Percentiles rank a stretch among this genome's conserved stretches.
Conservation (phyloP, 495 filamentous ascomycete species). For the Neurospora cerealis region DNA sequence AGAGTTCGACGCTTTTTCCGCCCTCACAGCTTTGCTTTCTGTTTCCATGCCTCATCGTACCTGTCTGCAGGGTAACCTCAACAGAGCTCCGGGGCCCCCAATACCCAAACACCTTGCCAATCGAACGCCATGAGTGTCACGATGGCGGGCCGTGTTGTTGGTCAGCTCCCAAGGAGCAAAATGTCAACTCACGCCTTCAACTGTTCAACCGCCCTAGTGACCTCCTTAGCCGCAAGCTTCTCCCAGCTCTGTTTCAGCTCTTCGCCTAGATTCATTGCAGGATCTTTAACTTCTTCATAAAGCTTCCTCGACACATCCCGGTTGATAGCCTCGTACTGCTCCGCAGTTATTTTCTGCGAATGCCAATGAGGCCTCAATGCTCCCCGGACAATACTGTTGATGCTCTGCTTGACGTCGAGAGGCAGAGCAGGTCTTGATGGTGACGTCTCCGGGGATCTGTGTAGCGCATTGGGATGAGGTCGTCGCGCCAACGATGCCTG, state of each 20-base stretch:
- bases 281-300: slow-evolving; percentile 68
- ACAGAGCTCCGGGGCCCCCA: not conserved
- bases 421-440: slow-evolving; percentile 49
- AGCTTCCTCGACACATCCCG: slow-evolving; percentile 69
- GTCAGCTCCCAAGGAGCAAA: not conserved
- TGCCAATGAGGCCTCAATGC: slow-evolving; percentile 70
- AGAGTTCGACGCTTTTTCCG: not conserved
- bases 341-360: slow-evolving; percentile 58
- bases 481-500: not conserved
- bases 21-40: not conserved
- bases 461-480: slow-evolving; percentile 13
- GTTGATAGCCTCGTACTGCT: slow-evolving; percentile 84
- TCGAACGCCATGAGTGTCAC: not conserved
- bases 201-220: slow-evolving; percentile 51
- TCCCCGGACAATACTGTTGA: slow-evolving; percentile 69
- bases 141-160: not conserved
- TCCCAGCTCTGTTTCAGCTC: slow-evolving; percentile 54
- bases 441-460: slow-evolving; percentile 45
- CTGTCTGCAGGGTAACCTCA: not conserved
- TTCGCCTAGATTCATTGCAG: slow-evolving; percentile 36
- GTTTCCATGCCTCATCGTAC: not conserved
- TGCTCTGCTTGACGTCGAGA: slow-evolving; percentile 63
- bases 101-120: not conserved
- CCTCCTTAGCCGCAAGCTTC: slow-evolving; percentile 61
- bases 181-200: slow-evolving; percentile 26